A percentile compares a stretch with the other conserved stretches of the same genome.
Conservation (phyloP, 202 grass and related monocot genomes). For the Zoysia matrella region DNA sequence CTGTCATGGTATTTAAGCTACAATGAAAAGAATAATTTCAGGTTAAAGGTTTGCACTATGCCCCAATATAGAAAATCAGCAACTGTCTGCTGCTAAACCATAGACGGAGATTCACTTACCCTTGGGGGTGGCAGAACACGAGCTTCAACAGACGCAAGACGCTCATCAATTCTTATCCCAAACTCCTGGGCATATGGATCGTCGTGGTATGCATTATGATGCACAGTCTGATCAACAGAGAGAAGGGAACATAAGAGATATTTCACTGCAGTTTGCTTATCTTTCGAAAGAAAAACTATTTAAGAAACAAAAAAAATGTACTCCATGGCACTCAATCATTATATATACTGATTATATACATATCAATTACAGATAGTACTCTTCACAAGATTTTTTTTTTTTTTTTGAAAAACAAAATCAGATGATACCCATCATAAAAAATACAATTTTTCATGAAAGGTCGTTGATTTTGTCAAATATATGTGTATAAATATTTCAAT, state of each 20-base stretch:
- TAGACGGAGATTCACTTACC: background rate
- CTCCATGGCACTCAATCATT: background rate
- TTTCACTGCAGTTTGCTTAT: slow-evolving; percentile 18
- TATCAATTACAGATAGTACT: too few species aligned
- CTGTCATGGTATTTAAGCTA: too few species aligned
- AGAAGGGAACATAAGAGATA: background rate
- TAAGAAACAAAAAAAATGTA: slow-evolving; percentile 24
- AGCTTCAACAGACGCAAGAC: too few species aligned
- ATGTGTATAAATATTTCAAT: too few species aligned
- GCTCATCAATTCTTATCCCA: too few species aligned
- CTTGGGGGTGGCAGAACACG: too few species aligned
- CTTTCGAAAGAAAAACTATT: slow-evolving; percentile 52
- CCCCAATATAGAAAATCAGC: slow-evolving; percentile 25
- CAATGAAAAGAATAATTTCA: background rate
- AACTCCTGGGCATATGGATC: slow-evolving; percentile 65
- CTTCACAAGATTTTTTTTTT: too few species aligned
- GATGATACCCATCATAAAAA: too few species aligned
- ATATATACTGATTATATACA: background rate
- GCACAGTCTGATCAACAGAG: slow-evolving; percentile 68
- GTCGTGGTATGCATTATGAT: slow-evolving; percentile 77
- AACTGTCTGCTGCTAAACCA: background rate
- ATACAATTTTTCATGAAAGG: too few species aligned
- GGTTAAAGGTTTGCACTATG: slow-evolving; percentile 23
- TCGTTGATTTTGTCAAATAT: too few species aligned
- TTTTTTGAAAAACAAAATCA: too few species aligned